Evolutionary conservation across 495 filamentous ascomycete species (phyloP).

Genomic region (Penicillium psychrofluorescens): DNA sequence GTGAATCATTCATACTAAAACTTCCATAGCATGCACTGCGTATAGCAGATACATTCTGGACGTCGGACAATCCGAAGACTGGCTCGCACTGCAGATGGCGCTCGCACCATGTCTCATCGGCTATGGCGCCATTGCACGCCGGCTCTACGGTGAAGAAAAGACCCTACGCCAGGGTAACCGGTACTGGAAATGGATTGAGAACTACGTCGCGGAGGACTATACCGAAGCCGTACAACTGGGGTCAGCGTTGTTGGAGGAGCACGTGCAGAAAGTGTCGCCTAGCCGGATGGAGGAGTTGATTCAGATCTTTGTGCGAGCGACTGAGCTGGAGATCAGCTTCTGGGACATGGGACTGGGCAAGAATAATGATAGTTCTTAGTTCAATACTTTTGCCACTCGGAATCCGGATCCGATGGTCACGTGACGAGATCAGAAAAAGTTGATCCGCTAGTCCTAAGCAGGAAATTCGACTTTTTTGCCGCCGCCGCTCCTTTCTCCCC

Average conservation of each 20-base stretch:
- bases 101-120: conserved; percentile 82
- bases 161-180: conserved; percentile 60
- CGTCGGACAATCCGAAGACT: conserved; percentile 78
- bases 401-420: not conserved
- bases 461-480: not conserved
- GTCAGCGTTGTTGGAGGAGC: conserved; percentile 65
- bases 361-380: conserved; percentile 11
- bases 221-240: conserved; percentile 58
- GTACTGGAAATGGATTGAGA: conserved; percentile 90
- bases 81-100: conserved; percentile 73
- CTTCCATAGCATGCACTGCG: conserved; percentile 33
- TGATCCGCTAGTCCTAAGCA: too few species aligned
- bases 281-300: conserved; percentile 73
- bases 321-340: conserved; percentile 84
- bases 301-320: conserved; percentile 76
- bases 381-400: not conserved
- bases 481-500: not conserved
- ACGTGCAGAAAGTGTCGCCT: conserved; percentile 62
- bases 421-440: too few species aligned
- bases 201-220: conserved; percentile 76
- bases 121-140: conserved; percentile 68
- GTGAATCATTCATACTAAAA: conserved; percentile 6
- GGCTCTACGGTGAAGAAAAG: conserved; percentile 48
- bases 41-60: conserved; percentile 76
- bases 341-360: conserved; percentile 70